These are phyloP conservation scores for Phialophora macrospora DNA, from an alignment of 2,329 filamentous ascomycete species.

Conservation along the genomic window DNA sequence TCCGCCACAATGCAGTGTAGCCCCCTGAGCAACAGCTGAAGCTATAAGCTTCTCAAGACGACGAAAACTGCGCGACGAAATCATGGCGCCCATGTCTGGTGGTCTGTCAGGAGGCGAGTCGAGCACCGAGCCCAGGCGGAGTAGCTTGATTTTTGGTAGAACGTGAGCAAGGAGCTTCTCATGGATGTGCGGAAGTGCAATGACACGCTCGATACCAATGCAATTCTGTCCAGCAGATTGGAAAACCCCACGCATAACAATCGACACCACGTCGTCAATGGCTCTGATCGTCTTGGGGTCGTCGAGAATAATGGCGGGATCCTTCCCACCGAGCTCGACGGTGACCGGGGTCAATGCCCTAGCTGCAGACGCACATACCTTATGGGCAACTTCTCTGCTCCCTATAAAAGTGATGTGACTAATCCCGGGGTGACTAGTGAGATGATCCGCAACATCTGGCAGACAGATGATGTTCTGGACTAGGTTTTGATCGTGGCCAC, in stretches of 20 bases:
- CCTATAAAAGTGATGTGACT: conserved; percentile 96
- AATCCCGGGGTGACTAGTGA: conserved; percentile 84
- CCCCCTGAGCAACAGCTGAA: conserved; percentile 78
- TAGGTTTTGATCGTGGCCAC: conserved; percentile 79
- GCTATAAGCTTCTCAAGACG: conserved; percentile 76
- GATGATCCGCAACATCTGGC: conserved; percentile 76
- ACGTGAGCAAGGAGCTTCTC: conserved; percentile 72
- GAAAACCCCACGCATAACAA: conserved; percentile 89
- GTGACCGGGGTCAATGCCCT: conserved; percentile 84
- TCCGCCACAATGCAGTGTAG: conserved; percentile 80
- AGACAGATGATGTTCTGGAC: conserved; percentile 88
- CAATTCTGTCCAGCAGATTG: conserved; percentile 92
- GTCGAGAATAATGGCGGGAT: conserved; percentile 87
- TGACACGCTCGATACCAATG: conserved; percentile 92
- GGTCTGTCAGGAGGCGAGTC: conserved; percentile 46
- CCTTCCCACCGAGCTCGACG: conserved; percentile 93
- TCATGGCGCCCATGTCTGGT: conserved; percentile 83
- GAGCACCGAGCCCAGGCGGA: conserved; percentile 76
- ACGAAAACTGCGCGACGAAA: conserved; percentile 76
- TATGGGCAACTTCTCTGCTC: conserved; percentile 81
- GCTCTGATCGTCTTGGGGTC: conserved; percentile 64
- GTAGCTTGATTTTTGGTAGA: conserved; percentile 70
- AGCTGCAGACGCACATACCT: conserved; percentile 84
- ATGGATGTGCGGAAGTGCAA: conserved; percentile 79
- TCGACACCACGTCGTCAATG: conserved; percentile 74